These are phyloP conservation scores for Neltuma alba DNA, from an alignment of 306 rosid species.

Conservation along the genomic window DNA sequence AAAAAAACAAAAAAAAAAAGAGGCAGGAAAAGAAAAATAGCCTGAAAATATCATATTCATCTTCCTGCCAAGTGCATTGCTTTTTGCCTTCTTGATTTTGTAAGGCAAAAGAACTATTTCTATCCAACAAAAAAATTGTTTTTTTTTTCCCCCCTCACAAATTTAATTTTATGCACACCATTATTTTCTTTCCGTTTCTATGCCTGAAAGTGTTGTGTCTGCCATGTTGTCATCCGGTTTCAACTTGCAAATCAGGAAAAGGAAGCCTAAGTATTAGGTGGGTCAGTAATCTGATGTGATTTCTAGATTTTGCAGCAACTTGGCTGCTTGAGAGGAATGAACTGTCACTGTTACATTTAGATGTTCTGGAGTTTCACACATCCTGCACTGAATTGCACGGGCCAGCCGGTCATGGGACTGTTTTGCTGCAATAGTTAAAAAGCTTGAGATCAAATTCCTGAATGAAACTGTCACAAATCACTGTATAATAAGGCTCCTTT, in stretches of 20 bases:
- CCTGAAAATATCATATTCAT: no score
- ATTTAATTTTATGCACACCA: no score
- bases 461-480: background rate
- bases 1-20: no score
- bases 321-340: background rate
- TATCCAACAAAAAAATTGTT: no score
- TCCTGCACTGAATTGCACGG: background rate
- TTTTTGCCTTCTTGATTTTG: no score
- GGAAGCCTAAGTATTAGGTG: background rate
- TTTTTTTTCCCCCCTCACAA: no score
- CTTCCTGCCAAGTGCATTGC: no score
- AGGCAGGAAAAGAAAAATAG: no score
- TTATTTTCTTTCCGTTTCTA: no score
- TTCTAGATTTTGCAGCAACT: background rate
- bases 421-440: background rate
- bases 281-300: background rate
- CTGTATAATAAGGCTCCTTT: background rate
- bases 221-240: background rate
- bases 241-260: background rate
- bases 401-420: background rate
- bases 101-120: no score
- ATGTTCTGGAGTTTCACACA: constrained; percentile 3
- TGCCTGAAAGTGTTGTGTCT: background rate
- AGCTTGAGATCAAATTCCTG: background rate
- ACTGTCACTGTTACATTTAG: background rate